Base-by-base conservation (phyloP, 768 basidiomycete species). In the Auriscalpium orientale region DNA sequence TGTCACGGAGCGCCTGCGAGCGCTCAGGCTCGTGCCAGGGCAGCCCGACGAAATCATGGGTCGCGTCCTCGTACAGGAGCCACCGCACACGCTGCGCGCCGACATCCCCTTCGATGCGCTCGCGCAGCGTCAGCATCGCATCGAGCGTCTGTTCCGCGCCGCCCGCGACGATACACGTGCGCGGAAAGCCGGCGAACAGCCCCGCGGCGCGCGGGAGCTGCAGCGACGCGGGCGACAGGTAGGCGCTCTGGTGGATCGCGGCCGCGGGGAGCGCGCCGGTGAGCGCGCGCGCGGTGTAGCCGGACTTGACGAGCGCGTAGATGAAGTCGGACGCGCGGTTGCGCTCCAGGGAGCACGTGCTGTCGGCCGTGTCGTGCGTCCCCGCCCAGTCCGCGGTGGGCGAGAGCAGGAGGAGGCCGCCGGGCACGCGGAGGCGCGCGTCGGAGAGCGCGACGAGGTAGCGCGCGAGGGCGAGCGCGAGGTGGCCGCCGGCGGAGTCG, bases 401-500 rank as follows among this genome's bases (percentile, higher is more conserved):
- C 11, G 55, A 56, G 46, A 59, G 47, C 10, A 59, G 46, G 6
- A 61, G 16, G 40, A 56, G 47, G 10, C 11, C 49, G 36, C 53
- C 50, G 1, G 59, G 57, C 15, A 8, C 35, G 2, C 54, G 50
- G 36, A 58, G 40, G 15, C 51, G 46, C 15, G 28, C n/a, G 35
- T 59, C 7, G 20, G 28, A 18, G n/a, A 47, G 54, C 15, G 46
- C 28, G n/a, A 79, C 70, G 22, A 89, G 77, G 59, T 85, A 84
- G 4, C 83, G 81, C 9, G 73, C 77, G 44, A 88, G 74, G 0
- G 83, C 82, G 37, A 81, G 74, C 0, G 82, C 81, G 22, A 91
- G 78, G 67, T 91, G 87, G 6, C 77, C 90, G 3, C 90, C 89
- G 0, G 89, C 87, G 1, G 86, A 91, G 65, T 92, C 89, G 3